Evolutionary conservation across 2,329 filamentous ascomycete genomes (phyloP), one percentile per base, ranked within the genome.

Genomic region (Calonectria pseudoturangicola): DNA sequence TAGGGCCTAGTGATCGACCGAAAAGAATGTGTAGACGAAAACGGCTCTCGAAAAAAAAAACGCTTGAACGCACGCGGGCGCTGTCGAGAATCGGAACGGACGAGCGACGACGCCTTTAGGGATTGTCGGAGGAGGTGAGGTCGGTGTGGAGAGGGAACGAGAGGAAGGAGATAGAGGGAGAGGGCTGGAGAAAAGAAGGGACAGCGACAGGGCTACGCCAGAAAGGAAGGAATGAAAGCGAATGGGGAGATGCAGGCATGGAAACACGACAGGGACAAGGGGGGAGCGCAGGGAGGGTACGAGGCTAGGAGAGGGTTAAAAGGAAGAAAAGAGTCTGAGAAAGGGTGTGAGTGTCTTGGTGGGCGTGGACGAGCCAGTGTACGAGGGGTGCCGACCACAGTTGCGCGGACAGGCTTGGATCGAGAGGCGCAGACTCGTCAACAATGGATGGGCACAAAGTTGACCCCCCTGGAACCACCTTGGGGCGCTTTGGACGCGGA

Each of bases 231-330:
- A 80, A 82, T 80, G 78, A 80, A 78, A 72, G 75, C 77, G 75
- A 80, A 80, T 80, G 78, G 75, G 78, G 78, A 79, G 77, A 79
- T 77, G 75, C 73, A 77, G 77, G 66, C 64, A 80, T 78, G 80
- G 81, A 82, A 81, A 81, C 81, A 82, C 80, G 79, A 82, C 80
- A 82, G 77, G 78, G 77, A 79, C 78, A 77, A 77, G 70, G 68
- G 70, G 39, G 51, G 47, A 30, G 64, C 54, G 50, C 48, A 65
- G 68, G 70, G 45, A 68, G 56, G 78, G 58, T 63, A 28, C 25
- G 77, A 75, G 67, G 75, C 73, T 75, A 68, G 68, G 74, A 74
- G 75, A 71, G 67, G 72, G 63, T 66, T 62, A 73, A 72, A 65
- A 58, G 71, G 72, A 65, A 66, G 72, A 75, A 72, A 71, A 74